phyloP scores from a whole-genome alignment of 2,329 filamentous ascomycete genomes.

The Colletotrichum camelliae region DNA sequence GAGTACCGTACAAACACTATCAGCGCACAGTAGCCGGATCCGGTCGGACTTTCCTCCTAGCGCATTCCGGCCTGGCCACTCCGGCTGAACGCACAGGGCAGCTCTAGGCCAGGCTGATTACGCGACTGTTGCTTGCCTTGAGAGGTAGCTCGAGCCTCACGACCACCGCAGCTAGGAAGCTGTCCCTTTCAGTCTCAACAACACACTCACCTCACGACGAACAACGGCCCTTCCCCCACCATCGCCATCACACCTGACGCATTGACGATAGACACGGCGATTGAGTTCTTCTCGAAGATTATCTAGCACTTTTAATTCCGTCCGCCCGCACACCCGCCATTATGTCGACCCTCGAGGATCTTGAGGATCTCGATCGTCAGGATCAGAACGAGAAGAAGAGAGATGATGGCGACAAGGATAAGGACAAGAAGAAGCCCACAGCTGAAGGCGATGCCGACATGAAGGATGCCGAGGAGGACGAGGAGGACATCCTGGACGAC shows the following conservation, averaged over 20 bases:
- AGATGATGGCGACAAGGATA: conserved; percentile 37
- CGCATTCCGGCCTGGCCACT: conserved; percentile 10
- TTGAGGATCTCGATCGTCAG: conserved; percentile 85
- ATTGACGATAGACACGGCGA: neutral
- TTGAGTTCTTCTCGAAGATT: neutral
- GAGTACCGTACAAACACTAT: fast-evolving
- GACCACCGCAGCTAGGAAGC: conserved; percentile 23
- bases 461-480: conserved; percentile 79
- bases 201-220: neutral
- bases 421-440: conserved; percentile 41
- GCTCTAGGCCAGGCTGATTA: conserved; percentile 26
- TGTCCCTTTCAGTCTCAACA: conserved; percentile 22
- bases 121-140: conserved; percentile 27
- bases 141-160: conserved; percentile 18
- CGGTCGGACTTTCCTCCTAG: conserved; percentile 24
- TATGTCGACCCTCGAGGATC: conserved; percentile 93
- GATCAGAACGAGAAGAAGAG: conserved; percentile 73
- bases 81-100: conserved; percentile 21
- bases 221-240: neutral
- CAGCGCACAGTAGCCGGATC: conserved; percentile 5
- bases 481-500: conserved; percentile 86
- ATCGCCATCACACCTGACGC: neutral
- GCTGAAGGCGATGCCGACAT: conserved; percentile 82
- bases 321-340: conserved; percentile 29
- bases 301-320: neutral